These are phyloP conservation scores for Xerocomus spinulosus DNA, from an alignment of 768 basidiomycete genomes.

Conservation along the genomic window DNA sequence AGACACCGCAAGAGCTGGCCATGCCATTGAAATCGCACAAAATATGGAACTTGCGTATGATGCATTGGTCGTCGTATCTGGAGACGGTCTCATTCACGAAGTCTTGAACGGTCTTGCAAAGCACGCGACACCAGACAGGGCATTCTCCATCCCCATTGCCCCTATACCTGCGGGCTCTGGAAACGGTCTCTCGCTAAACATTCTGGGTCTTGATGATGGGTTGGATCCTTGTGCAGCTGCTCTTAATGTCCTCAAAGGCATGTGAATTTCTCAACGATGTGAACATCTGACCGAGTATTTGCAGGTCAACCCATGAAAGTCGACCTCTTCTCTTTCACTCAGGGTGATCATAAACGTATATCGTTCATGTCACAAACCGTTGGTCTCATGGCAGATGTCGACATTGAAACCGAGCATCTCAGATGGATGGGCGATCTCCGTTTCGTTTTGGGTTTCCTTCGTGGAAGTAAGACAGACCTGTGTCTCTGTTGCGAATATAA, in stretches of 20 bases:
- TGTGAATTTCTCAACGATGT: not conserved
- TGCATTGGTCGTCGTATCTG: slow-evolving; percentile 70
- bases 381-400: slow-evolving; percentile 83
- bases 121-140: slow-evolving; percentile 53
- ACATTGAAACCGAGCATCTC: slow-evolving; percentile 77
- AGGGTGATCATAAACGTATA: slow-evolving; percentile 55
- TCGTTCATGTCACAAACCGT: slow-evolving; percentile 83
- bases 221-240: slow-evolving; percentile 68
- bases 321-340: slow-evolving; percentile 75
- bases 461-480: slow-evolving; percentile 47
- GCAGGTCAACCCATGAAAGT: slow-evolving; percentile 68
- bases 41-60: slow-evolving; percentile 58
- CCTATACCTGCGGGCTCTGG: slow-evolving; percentile 83
- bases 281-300: not conserved
- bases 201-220: slow-evolving; percentile 66
- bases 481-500: not conserved
- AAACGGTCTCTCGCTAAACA: slow-evolving; percentile 69
- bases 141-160: slow-evolving; percentile 64
- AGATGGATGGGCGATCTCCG: slow-evolving; percentile 85
- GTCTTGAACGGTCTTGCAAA: slow-evolving; percentile 77
- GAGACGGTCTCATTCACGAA: slow-evolving; percentile 83
- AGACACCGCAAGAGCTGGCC: slow-evolving; percentile 63
- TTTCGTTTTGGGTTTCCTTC: slow-evolving; percentile 68
- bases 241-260: slow-evolving; percentile 77
- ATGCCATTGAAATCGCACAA: slow-evolving; percentile 64